Conservation (phyloP, 2,329 filamentous ascomycete genomes). For the Canariomyces notabilis region DNA sequence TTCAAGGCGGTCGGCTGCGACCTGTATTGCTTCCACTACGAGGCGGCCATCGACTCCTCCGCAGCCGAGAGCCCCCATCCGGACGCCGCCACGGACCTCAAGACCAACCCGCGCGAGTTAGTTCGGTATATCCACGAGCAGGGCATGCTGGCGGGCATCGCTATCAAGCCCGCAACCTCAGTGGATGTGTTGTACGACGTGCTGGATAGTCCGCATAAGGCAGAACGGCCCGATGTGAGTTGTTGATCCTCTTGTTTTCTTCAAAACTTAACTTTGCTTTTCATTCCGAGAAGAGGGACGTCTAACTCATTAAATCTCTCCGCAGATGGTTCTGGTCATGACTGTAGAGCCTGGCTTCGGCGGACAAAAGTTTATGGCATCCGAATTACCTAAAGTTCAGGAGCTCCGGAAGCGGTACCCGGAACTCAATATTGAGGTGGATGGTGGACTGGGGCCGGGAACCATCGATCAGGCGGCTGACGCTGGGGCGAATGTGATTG, state of each 20-base stretch:
- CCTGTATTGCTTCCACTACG: conserved; percentile 99
- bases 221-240: conserved; percentile 84
- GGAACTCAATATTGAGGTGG: conserved; percentile 89
- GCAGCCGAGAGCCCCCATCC: conserved; percentile 80
- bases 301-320: conserved; percentile 5
- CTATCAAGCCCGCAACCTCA: conserved; percentile 86
- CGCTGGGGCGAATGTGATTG: conserved; percentile 95
- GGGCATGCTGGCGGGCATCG: conserved; percentile 87
- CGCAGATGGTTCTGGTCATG: conserved; percentile 96
- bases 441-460: conserved; percentile 80
- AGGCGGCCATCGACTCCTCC: conserved; percentile 77
- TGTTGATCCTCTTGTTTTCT: not conserved
- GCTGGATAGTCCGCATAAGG: conserved; percentile 64
- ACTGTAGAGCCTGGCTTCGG: conserved; percentile 97
- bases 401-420: conserved; percentile 81
- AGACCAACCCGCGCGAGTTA: conserved; percentile 77
- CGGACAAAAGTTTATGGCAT: conserved; percentile 97
- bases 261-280: not conserved
- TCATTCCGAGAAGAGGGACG: not conserved
- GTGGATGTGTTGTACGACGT: conserved; percentile 93
- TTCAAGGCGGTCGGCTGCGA: conserved; percentile 93
- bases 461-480: conserved; percentile 94
- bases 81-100: conserved; percentile 59
- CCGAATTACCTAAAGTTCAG: conserved; percentile 88
- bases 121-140: conserved; percentile 86